Percentiles rank a stretch among this genome's conserved stretches.
These are phyloP conservation scores for Aspergillus nomiae DNA, from an alignment of 2,329 filamentous ascomycete genomes.

Conservation along the genomic window DNA sequence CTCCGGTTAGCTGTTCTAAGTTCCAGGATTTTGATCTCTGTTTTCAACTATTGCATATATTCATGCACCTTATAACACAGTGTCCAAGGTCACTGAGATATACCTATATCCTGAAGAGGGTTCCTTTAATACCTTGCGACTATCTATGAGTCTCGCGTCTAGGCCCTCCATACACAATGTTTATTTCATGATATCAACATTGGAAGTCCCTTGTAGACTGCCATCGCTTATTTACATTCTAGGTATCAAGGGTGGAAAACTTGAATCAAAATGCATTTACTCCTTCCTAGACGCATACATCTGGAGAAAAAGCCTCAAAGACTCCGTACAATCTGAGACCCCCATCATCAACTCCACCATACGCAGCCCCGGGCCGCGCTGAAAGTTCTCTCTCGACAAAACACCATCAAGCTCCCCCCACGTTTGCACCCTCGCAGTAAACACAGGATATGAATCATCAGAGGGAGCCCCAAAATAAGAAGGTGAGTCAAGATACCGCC, in stretches of 20 bases:
- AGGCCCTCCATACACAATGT: not conserved
- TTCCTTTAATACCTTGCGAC: too few relatives aligned
- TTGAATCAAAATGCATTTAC: accelerated
- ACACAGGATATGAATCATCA: not conserved
- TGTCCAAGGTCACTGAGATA: too few relatives aligned
- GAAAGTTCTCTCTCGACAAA: not conserved
- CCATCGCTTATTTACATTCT: not conserved
- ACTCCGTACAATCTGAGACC: not conserved
- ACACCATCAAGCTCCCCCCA: not conserved
- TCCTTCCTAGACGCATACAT: not conserved
- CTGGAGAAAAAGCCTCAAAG: not conserved
- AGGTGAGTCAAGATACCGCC: slow-evolving; percentile 25
- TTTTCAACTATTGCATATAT: too few relatives aligned
- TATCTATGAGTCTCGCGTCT: too few relatives aligned
- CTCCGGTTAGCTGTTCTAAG: too few relatives aligned
- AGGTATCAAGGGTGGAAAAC: not conserved
- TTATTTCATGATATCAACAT: not conserved
- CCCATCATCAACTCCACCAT: not conserved
- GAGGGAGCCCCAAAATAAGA: not conserved
- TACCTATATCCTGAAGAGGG: too few relatives aligned
- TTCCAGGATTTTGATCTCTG: too few relatives aligned
- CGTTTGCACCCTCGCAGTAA: not conserved
- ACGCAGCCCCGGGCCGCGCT: not conserved
- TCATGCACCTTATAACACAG: too few relatives aligned
- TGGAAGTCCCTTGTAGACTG: not conserved